These are phyloP conservation scores for Xerocomellus amylosporus DNA, from an alignment of 768 basidiomycete species.

Conservation along the genomic window DNA sequence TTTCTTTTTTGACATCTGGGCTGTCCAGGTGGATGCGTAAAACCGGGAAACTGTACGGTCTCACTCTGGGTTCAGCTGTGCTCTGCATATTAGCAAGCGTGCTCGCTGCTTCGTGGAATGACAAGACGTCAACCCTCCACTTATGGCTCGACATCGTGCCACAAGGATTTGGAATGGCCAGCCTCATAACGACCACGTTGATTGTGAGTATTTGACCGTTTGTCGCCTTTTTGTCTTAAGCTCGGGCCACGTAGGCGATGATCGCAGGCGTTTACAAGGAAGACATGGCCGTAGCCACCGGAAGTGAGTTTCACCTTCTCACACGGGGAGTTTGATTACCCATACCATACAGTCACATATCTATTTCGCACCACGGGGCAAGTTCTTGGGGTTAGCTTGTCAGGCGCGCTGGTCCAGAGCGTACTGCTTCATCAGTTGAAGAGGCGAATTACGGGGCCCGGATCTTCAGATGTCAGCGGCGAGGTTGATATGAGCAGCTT, in stretches of 20 bases:
- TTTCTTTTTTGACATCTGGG: conserved; percentile 6
- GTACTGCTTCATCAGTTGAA: conserved; percentile 70
- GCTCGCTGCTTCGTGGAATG: conserved; percentile 66
- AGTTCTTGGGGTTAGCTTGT: conserved; percentile 89
- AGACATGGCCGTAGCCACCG: conserved; percentile 86
- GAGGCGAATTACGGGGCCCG: conserved; percentile 72
- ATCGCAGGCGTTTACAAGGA: conserved; percentile 77
- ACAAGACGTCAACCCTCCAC: conserved; percentile 55
- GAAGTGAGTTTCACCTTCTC: conserved; percentile 56
- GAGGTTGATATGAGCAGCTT: conserved; percentile 26
- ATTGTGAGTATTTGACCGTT: conserved; percentile 54
- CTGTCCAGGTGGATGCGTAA: conserved; percentile 70
- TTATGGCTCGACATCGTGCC: conserved; percentile 79
- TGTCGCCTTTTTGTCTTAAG: conserved; percentile 4
- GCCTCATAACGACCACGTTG: conserved; percentile 80
- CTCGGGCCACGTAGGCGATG: conserved; percentile 59
- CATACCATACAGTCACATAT: conserved; percentile 69
- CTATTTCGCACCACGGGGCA: conserved; percentile 93
- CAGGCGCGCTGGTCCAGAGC: conserved; percentile 80
- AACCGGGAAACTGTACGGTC: conserved; percentile 80
- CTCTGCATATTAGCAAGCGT: conserved; percentile 57
- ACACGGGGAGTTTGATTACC: conserved; percentile 6
- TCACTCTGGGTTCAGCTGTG: conserved; percentile 66
- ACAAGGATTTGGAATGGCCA: conserved; percentile 82
- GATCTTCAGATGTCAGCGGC: conserved; percentile 62